Evolutionary conservation across 352 stramenopile species (phyloP).

Genomic region (Globisporangium cylindrosporum): DNA sequence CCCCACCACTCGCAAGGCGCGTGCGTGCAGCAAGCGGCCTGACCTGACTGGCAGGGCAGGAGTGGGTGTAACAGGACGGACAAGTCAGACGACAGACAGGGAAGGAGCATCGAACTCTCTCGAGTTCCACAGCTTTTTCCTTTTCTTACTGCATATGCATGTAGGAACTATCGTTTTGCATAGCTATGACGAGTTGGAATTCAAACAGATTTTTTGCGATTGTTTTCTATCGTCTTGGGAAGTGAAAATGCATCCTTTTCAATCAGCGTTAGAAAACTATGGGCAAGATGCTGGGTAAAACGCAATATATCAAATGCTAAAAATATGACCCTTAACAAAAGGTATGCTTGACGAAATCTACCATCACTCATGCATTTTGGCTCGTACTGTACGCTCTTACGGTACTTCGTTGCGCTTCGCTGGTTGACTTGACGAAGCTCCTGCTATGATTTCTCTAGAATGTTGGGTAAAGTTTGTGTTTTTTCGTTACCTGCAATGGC

Average conservation of each 20-base stretch:
- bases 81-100: neutral
- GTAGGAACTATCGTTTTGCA: neutral
- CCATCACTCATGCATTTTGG: neutral
- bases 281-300: too few species aligned
- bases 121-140: neutral
- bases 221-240: neutral
- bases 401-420: constrained; percentile 7
- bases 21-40: neutral
- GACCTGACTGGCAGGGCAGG: neutral
- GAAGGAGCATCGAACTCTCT: constrained; percentile 4
- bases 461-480: too few species aligned
- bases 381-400: neutral
- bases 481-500: constrained; percentile 24
- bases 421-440: too few species aligned
- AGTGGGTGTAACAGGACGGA: neutral
- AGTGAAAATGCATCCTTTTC: neutral
- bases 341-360: too few species aligned
- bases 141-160: neutral
- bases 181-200: neutral
- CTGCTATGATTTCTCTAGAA: constrained; percentile 13
- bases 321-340: too few species aligned
- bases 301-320: too few species aligned
- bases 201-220: neutral
- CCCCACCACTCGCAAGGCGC: too few species aligned
- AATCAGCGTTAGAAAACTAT: neutral